phyloP scores from a whole-genome alignment of 257 asterid genomes.

The Nicotiana undulata region DNA sequence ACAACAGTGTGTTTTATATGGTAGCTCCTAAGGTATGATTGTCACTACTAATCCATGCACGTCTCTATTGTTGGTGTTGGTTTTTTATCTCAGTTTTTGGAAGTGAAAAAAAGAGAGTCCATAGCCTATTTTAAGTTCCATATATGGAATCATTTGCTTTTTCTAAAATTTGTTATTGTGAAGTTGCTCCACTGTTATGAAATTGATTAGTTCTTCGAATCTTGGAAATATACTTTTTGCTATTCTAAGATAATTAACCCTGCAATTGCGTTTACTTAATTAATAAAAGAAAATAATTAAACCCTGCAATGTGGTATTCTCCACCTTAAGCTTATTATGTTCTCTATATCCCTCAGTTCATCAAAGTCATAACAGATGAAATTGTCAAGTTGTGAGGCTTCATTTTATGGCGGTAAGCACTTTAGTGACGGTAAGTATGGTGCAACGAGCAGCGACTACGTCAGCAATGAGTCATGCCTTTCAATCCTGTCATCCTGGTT shows the following conservation, averaged over 20 bases:
- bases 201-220: neutral
- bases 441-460: neutral
- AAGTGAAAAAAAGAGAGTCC: neutral
- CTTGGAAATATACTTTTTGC: neutral
- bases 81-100: neutral
- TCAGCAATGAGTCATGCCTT: neutral
- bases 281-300: neutral
- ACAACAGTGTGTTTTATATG: conserved; percentile 85
- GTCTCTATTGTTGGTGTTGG: neutral
- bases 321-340: neutral
- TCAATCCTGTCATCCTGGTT: neutral
- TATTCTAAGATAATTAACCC: neutral
- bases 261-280: neutral
- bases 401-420: neutral
- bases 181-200: neutral
- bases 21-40: conserved; percentile 85
- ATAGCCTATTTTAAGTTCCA: neutral
- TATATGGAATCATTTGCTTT: neutral
- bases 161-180: neutral
- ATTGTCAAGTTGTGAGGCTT: neutral
- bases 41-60: neutral
- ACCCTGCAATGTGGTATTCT: neutral
- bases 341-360: neutral
- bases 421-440: neutral
- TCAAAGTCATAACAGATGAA: neutral